Base-by-base conservation (phyloP, 2,329 filamentous ascomycete species). In the Fusarium austroafricanum region DNA sequence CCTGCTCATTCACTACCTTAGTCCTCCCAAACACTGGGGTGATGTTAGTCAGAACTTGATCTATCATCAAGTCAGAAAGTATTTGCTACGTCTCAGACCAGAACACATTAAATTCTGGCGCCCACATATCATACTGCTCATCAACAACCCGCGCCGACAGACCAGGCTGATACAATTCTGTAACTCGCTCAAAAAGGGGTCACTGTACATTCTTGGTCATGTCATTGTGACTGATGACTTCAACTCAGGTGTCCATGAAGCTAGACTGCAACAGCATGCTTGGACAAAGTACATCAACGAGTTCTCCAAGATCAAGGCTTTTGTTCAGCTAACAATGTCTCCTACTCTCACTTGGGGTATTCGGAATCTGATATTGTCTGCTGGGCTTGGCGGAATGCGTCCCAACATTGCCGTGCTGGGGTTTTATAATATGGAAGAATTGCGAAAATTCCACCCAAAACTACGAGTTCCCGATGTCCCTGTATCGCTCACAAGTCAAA, bases 51-150 rank as follows among this genome's bases (percentile, higher is more conserved):
- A 97, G 73, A 94, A 92, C 72, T 81, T 97, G 63, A 96, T 97
- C 52, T 97, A 96, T 74, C 68, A 88, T 64, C 93, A 97, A 80
- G 93, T 96, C 15, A 87, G 93, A 61, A 97, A 97, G 73, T 96
- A 97, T 74, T 80, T 97, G 29, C 82, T 97, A 29, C 88, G 93
- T n/a, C 82, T 97, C 29, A 90, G 89, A 49, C 92, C 93, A 35
- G 93, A 97, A 72, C 93, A 97, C 75, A 94, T 97, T 78, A 97
- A 97, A 74, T 97, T 96, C 76, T 97, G 94, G 93, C 86, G 93
- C 51, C 93, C 93, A 1, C 93, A 96, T 68, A 94, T 97, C 42
- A 86, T 97, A 46, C 83, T 97, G 0, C 87, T 97, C 53, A 88
- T 96, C 67, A 96, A 95, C 75, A 88, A 96, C 72, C 91, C 93